phyloP scores from a whole-genome alignment of 1,284 basidiomycete species.

The Ustilago bromivora region DNA sequence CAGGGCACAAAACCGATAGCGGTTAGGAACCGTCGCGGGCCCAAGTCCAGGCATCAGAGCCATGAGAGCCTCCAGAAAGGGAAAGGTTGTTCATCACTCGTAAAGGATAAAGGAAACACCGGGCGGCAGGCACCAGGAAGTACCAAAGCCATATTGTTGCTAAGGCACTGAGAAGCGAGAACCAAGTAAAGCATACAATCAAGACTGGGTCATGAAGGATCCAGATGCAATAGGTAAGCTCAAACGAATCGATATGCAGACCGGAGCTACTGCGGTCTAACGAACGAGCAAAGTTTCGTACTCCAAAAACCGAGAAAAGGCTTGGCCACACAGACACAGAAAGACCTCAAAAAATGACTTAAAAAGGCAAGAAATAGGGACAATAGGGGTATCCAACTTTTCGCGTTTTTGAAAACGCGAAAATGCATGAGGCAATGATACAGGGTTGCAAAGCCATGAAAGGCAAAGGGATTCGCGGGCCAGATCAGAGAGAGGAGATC shows the following conservation, averaged over 20 bases:
- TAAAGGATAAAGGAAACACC: constrained; percentile 9
- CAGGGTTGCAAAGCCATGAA: too few species aligned
- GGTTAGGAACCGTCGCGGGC: constrained; percentile 7
- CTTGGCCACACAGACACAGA: neutral
- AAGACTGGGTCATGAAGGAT: constrained; percentile 15
- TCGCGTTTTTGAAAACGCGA: too few species aligned
- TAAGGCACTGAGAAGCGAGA: constrained; percentile 1
- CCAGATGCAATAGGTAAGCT: constrained; percentile 10
- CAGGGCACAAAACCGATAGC: neutral
- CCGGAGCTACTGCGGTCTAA: constrained; percentile 2
- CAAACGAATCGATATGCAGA: constrained; percentile 15
- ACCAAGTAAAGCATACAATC: neutral
- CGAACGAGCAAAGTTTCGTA: neutral
- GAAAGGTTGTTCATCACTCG: neutral
- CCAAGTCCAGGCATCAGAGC: constrained; percentile 16
- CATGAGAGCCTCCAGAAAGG: neutral
- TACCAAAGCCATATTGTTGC: constrained; percentile 3
- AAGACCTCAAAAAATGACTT: neutral
- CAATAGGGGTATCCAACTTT: too few species aligned
- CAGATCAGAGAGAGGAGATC: neutral
- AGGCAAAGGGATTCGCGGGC: too few species aligned
- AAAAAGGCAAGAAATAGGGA: neutral
- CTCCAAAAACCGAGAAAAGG: neutral
- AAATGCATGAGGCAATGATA: too few species aligned
- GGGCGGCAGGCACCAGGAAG: constrained; percentile 5